Base-by-base conservation (phyloP, 2,329 filamentous ascomycete species). In the Leptoxyphium fumago region DNA sequence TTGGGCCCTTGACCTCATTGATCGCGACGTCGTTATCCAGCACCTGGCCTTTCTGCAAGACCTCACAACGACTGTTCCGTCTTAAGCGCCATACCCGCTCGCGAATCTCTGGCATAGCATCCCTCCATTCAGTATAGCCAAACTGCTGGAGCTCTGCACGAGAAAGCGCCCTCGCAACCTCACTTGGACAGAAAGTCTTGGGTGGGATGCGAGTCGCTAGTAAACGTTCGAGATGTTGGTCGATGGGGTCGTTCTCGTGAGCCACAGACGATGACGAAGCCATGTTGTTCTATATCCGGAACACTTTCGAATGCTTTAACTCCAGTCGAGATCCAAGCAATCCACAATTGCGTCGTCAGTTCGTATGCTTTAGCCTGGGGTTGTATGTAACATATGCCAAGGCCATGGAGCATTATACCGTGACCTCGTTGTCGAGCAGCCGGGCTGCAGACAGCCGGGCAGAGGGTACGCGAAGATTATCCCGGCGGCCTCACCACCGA, bases 121-220 rank as follows among this genome's bases (percentile, higher is more conserved):
- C 65, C 41, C 68, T 59, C 71, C 71, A 74, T 5, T 56, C 51
- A 6, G 45, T 45, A 26, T 52, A 56, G 2, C 55, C 59, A 26
- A 60, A 48, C 6, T 44, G 43, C 6, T 46, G 36, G 28, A 73
- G 54, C 28, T 73, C 68, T 8, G 54, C 44, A 2, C 45, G 14
- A 11, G 66, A 64, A 8, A 73, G 54, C 1, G 67, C 63, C 21
- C 71, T 62, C 1, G 70, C 68, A 34, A 72, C 61, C 55, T 73
- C 70, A 11, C 69, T 72, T 3, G 70, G 71, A 50, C 71, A 74
- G 48, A 72, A 66, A 0, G 71, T 73, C 52, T 73, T 73, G 10
- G 70, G 71, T n/a, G 59, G 58, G 4, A 57, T 43, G 7, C 58
- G 50, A 11, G 43, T 48, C 17, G 44, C 29, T 28, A 57, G 44